phyloP scores from a whole-genome alignment of 768 basidiomycete species.

The Rickenella mellea region DNA sequence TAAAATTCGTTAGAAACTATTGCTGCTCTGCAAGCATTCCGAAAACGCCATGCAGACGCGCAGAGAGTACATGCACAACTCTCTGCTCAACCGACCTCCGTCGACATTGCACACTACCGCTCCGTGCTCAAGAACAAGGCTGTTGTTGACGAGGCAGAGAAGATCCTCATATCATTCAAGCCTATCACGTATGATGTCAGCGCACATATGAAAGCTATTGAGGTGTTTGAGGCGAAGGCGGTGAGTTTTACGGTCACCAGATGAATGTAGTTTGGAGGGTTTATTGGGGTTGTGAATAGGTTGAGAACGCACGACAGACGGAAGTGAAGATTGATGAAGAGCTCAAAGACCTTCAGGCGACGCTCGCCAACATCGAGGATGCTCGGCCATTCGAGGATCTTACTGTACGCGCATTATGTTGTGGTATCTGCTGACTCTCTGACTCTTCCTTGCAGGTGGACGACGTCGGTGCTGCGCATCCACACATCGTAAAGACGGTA shows the following conservation, averaged over 20 bases:
- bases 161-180: slow-evolving; percentile 80
- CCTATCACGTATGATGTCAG: slow-evolving; percentile 88
- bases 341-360: slow-evolving; percentile 83
- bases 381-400: slow-evolving; percentile 96
- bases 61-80: slow-evolving; percentile 61
- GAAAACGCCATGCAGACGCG: slow-evolving; percentile 89
- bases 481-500: slow-evolving; percentile 82
- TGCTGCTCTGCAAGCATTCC: slow-evolving; percentile 85
- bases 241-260: slow-evolving; percentile 38
- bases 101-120: slow-evolving; percentile 91
- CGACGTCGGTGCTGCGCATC: slow-evolving; percentile 88
- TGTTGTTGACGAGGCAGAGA: slow-evolving; percentile 89
- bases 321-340: slow-evolving; percentile 85
- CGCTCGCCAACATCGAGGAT: slow-evolving; percentile 93
- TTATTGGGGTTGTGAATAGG: slow-evolving; percentile 33
- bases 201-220: slow-evolving; percentile 88
- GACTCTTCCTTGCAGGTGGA: slow-evolving; percentile 42
- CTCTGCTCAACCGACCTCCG: slow-evolving; percentile 61
- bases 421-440: neutral
- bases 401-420: slow-evolving; percentile 54
- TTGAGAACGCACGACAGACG: slow-evolving; percentile 84
- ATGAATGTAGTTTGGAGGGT: neutral
- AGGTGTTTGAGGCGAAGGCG: slow-evolving; percentile 93
- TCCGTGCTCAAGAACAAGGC: slow-evolving; percentile 85
- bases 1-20: slow-evolving; percentile 61